Base-by-base conservation (phyloP, 192 early-diverging fungal genomes). In the Spizellomyces sp. region DNA sequence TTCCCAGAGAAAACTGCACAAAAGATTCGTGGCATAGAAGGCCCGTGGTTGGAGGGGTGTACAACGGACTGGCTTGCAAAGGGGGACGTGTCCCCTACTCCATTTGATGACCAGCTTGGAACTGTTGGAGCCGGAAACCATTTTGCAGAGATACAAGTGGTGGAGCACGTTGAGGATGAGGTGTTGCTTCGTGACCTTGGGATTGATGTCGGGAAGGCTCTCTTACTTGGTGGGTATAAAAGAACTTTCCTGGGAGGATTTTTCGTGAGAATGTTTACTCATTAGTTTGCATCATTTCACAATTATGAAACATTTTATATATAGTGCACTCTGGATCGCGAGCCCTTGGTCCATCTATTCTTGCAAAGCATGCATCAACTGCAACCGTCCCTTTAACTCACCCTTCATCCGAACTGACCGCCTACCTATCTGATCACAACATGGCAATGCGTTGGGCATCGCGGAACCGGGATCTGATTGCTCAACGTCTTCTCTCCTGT, bases 41-140 rank as follows among this genome's bases (percentile, higher is more conserved):
- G 55, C 46, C 43, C 73, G 9, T 66, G 85, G 44, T 87, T 79
- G 85, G 76, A 69, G 14, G 85, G 80, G 10, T 73, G 79, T 6
- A 65, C 73, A 36, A 64, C 10, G 12, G 70, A 64, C 8, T 59
- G 78, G 69, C 74, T 87, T 57, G 69, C 62, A 15, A 15, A 77
- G 6, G 47, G 73, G n/a, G 71, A 72, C 4, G 65, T 75, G 21
- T 68, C 69, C 22, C 64, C 71, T 8, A 64, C 83, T 21, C 57
- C 73, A 27, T 79, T 71, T n/a, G 84, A 85, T 19, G 59, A 12
- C 15, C 58, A 72, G 45, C 46, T 88, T 62, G 87, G 87, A 10
- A 88, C 86, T 0, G 70, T 88, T 44, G 87, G 87, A 2, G 82
- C 79, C 5, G 87, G 87, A 36, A 89, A 89, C 63, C 87, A 89